Conservation (phyloP, 2,329 filamentous ascomycete genomes). For the Pseudopithomyces chartarum region DNA sequence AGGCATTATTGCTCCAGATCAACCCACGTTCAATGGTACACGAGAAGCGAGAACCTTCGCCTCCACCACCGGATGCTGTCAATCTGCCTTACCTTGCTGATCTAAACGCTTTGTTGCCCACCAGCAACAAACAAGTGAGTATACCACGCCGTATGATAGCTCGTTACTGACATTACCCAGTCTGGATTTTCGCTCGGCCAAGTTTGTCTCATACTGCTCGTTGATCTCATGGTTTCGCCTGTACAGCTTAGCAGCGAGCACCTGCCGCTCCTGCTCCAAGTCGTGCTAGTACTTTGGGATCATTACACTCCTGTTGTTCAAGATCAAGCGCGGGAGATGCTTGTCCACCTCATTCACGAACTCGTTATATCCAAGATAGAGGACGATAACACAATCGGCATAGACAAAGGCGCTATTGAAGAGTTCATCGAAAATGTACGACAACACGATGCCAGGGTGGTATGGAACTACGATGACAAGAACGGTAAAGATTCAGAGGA, state of each 20-base stretch:
- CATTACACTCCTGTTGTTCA: constrained; percentile 95
- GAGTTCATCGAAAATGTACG: constrained; percentile 86
- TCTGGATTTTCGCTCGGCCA: constrained; percentile 91
- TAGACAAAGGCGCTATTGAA: constrained; percentile 78
- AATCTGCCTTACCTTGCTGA: constrained; percentile 85
- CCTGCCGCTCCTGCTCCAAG: constrained; percentile 84
- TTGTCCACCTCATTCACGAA: constrained; percentile 96
- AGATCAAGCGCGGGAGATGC: constrained; percentile 95
- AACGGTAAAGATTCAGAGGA: constrained; percentile 74
- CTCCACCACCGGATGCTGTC: constrained; percentile 71
- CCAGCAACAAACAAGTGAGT: constrained; percentile 38
- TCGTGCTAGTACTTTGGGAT: constrained; percentile 94
- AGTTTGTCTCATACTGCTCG: constrained; percentile 87
- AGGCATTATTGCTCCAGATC: constrained; percentile 90
- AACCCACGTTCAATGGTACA: constrained; percentile 97
- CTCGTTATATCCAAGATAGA: constrained; percentile 81
- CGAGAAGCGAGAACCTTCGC: constrained; percentile 65
- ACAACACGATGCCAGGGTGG: constrained; percentile 79
- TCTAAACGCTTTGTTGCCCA: constrained; percentile 31
- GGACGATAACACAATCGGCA: constrained; percentile 64
- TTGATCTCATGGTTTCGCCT: constrained; percentile 94
- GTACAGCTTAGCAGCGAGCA: constrained; percentile 79
- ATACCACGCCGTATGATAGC: background rate
- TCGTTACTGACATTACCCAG: constrained; percentile 38
- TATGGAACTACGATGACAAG: constrained; percentile 94